Conservation (phyloP, 306 rosid species). For the Morella rubra region DNA sequence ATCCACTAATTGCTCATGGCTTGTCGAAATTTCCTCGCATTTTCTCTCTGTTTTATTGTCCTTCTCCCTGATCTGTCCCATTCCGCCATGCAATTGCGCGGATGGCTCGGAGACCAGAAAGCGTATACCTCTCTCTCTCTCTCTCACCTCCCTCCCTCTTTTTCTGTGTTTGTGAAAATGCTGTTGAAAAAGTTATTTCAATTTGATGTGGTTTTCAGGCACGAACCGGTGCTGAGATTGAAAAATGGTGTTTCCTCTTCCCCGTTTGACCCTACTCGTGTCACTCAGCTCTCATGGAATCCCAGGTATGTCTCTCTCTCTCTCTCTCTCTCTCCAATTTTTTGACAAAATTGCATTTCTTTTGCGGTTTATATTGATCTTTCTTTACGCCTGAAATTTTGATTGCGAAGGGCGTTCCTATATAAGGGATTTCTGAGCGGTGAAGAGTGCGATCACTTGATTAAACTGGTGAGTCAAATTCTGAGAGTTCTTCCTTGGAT, state of each 20-base stretch:
- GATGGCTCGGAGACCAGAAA: slow-evolving; percentile 29
- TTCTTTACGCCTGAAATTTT: neutral
- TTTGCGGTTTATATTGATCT: neutral
- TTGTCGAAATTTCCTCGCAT: slow-evolving; percentile 23
- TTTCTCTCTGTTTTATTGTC: slow-evolving; percentile 44
- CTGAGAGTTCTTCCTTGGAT: neutral
- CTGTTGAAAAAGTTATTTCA: neutral
- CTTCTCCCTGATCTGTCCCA: slow-evolving; percentile 43
- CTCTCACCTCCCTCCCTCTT: neutral
- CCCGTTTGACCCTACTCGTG: slow-evolving; percentile 73
- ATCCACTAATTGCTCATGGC: slow-evolving; percentile 37
- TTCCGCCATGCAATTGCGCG: slow-evolving; percentile 49
- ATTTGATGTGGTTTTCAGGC: slow-evolving; percentile 36
- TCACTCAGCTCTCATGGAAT: slow-evolving; percentile 80
- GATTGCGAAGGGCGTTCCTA: slow-evolving; percentile 74
- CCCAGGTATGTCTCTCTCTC: slow-evolving; percentile 64
- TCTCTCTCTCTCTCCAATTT: neutral
- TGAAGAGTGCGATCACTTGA: slow-evolving; percentile 81
- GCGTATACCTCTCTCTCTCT: slow-evolving; percentile 27
- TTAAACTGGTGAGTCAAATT: slow-evolving; percentile 48
- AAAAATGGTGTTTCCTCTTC: slow-evolving; percentile 41
- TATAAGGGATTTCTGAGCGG: slow-evolving; percentile 67
- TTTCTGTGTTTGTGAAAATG: neutral
- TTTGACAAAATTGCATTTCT: neutral
- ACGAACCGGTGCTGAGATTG: slow-evolving; percentile 52